A percentile compares a stretch with the other conserved stretches of the same genome.
Conservation (phyloP, 73 alveolate species). For the Tetrahymena elliotti region DNA sequence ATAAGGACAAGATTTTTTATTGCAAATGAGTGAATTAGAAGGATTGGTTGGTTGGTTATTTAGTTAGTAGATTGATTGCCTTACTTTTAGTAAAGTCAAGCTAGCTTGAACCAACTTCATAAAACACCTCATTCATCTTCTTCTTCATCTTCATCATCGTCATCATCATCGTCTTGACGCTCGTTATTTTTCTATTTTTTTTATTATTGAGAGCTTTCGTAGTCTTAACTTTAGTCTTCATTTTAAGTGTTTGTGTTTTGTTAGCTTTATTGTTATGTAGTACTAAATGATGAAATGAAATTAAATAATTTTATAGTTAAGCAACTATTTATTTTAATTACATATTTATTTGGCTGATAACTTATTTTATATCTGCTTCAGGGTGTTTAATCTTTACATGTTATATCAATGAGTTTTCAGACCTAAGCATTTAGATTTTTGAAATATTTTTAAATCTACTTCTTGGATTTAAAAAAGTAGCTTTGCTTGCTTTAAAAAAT, state of each 20-base stretch:
- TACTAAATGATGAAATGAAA: neutral
- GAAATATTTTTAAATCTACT: too few species aligned
- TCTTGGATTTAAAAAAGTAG: neutral
- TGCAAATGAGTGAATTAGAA: neutral
- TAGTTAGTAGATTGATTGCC: too few species aligned
- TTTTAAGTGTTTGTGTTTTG: neutral
- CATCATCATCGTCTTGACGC: neutral
- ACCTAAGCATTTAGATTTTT: neutral
- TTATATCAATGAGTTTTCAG: constrained; percentile 31
- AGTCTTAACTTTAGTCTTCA: neutral
- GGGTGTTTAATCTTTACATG: constrained; percentile 39
- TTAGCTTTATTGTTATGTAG: neutral
- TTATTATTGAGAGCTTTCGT: neutral
- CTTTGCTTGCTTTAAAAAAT: neutral
- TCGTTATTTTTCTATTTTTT: neutral
- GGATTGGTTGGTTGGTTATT: neutral
- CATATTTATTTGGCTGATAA: neutral
- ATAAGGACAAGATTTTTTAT: neutral
- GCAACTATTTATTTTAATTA: neutral
- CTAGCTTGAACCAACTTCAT: neutral
- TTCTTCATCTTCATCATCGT: neutral
- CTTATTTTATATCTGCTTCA: constrained; percentile 10
- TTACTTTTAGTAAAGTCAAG: neutral
- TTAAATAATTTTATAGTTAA: neutral
- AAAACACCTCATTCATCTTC: neutral